A percentile compares a stretch with the other conserved stretches of the same genome.
These are phyloP conservation scores for Fraxinus cuspidata DNA, from an alignment of 257 asterid genomes.

Conservation along the genomic window DNA sequence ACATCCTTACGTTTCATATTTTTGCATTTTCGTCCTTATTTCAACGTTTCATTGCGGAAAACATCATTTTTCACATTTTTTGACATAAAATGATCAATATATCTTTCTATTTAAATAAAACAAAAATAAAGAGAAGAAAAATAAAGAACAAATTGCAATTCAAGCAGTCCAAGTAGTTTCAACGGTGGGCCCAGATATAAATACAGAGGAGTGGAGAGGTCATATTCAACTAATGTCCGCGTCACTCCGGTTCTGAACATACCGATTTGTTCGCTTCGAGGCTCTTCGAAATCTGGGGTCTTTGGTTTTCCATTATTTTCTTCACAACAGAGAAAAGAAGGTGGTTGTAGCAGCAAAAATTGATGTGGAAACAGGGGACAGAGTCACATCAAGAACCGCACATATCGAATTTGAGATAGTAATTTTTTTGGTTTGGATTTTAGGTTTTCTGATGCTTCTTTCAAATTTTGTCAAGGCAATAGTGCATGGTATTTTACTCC, in stretches of 20 bases:
- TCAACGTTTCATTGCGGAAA: too few relatives aligned
- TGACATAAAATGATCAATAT: too few relatives aligned
- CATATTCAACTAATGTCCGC: slow-evolving; percentile 36
- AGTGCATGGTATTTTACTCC: background rate
- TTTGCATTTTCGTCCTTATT: too few relatives aligned
- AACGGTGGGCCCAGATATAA: slow-evolving; percentile 28
- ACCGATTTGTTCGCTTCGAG: slow-evolving; percentile 37
- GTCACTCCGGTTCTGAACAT: slow-evolving; percentile 42
- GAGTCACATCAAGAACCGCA: slow-evolving; percentile 30
- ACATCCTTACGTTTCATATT: too few relatives aligned
- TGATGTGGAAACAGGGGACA: slow-evolving; percentile 19
- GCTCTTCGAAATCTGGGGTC: slow-evolving; percentile 24
- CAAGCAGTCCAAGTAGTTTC: slow-evolving; percentile 38
- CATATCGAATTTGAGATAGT: slow-evolving; percentile 26
- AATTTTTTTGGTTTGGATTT: slow-evolving; percentile 19
- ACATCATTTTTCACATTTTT: too few relatives aligned
- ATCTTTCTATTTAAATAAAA: too few relatives aligned
- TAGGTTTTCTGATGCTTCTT: slow-evolving; percentile 2
- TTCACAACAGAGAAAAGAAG: slow-evolving; percentile 24
- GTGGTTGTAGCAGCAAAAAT: background rate
- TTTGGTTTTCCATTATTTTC: slow-evolving; percentile 29
- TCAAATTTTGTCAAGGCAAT: background rate
- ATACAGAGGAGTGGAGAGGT: slow-evolving; percentile 38
- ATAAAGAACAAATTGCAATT: too few relatives aligned
- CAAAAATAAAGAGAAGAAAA: too few relatives aligned